These are phyloP conservation scores for Vaccinium myrtillus DNA, from an alignment of 148 eudicot species.

Conservation along the genomic window DNA sequence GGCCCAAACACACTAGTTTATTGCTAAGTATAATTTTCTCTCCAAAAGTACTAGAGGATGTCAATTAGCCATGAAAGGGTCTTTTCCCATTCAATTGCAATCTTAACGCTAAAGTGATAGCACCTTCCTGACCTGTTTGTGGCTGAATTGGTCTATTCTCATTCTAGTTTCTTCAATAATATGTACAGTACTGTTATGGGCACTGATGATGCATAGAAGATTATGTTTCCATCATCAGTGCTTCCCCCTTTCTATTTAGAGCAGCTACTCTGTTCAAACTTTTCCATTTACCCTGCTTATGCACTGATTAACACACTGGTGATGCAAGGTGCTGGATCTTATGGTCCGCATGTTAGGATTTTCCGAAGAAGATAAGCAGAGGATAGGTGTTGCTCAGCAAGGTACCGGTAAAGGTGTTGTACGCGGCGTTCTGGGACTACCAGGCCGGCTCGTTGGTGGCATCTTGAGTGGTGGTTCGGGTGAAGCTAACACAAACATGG, in stretches of 20 bases:
- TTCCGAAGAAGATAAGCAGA: conserved; percentile 94
- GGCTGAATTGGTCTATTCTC: conserved; percentile 8
- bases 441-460: conserved; percentile 98
- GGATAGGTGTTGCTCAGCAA: conserved; percentile 91
- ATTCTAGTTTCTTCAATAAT: neutral
- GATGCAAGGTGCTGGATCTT: conserved; percentile 88
- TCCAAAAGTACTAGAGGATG: neutral
- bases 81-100: neutral
- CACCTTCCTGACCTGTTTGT: neutral
- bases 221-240: neutral
- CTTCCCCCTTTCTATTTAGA: neutral
- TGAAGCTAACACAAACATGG: conserved; percentile 41
- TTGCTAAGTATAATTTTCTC: neutral
- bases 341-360: conserved; percentile 99
- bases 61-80: neutral
- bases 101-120: neutral
- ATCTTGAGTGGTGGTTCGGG: conserved; percentile 72
- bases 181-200: neutral
- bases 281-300: conserved; percentile 16
- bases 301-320: conserved; percentile 14
- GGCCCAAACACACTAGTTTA: neutral
- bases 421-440: conserved; percentile 90
- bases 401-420: conserved; percentile 95
- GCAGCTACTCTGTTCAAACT: neutral
- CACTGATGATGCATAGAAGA: neutral